Percentiles rank a stretch among this genome's conserved stretches.
These are phyloP conservation scores for Cyberlindnera suaveolens DNA, from an alignment of 805 yeast genomes.

Conservation along the genomic window DNA sequence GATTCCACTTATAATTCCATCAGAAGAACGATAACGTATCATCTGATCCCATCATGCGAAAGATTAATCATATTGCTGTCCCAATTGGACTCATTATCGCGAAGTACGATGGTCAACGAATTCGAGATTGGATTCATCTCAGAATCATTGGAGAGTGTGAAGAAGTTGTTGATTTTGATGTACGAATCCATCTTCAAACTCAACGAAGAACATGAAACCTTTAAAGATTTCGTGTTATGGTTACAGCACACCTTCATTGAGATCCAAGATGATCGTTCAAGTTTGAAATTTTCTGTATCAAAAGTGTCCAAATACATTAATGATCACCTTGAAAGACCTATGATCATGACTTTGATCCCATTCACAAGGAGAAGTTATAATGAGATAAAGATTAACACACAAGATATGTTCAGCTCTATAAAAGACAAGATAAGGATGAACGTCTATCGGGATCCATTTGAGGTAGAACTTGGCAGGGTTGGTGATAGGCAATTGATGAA, in stretches of 20 bases:
- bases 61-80: conserved; percentile 41
- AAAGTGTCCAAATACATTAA: conserved; percentile 24
- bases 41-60: conserved; percentile 50
- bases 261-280: conserved; percentile 23
- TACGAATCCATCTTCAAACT: conserved; percentile 34
- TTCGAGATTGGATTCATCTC: conserved; percentile 6
- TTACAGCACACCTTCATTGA: conserved; percentile 24
- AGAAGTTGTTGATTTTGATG: conserved; percentile 24
- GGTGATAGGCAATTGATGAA: conserved; percentile 14
- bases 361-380: conserved; percentile 18
- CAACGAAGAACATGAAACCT: conserved; percentile 40
- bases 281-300: conserved; percentile 13
- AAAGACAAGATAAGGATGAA: conserved; percentile 7
- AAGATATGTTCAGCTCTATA: conserved; percentile 17
- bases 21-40: conserved; percentile 40
- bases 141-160: conserved; percentile 9
- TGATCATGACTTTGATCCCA: conserved; percentile 17
- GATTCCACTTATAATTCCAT: conserved; percentile 43
- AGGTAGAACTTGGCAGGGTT: conserved; percentile 12
- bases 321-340: conserved; percentile 19
- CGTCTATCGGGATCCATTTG: neutral
- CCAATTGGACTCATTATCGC: conserved; percentile 34
- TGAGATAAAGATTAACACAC: conserved; percentile 16
- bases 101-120: conserved; percentile 20
- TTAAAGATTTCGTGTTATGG: conserved; percentile 40